These are phyloP conservation scores for Trichosporon ovoides DNA, from an alignment of 1,284 basidiomycete species.

Conservation along the genomic window DNA sequence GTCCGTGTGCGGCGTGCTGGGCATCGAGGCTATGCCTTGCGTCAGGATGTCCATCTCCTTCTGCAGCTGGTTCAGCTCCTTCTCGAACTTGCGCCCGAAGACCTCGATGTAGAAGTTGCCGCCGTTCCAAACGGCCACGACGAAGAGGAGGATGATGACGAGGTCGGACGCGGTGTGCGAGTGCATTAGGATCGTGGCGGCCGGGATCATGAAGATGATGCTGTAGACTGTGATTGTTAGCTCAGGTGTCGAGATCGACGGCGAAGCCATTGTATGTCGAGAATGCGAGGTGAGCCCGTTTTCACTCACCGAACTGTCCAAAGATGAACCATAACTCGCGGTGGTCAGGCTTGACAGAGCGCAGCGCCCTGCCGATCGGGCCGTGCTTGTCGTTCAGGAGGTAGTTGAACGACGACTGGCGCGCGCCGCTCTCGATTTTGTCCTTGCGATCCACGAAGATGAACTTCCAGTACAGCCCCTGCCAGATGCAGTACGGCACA, in stretches of 20 bases:
- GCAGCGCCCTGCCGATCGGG: constrained; percentile 65
- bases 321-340: constrained; percentile 72
- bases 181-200: constrained; percentile 66
- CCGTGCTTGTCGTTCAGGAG: constrained; percentile 80
- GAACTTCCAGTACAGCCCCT: constrained; percentile 89
- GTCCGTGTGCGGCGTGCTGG: constrained; percentile 13
- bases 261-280: too few species aligned
- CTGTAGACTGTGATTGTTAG: constrained; percentile 64
- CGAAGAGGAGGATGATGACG: constrained; percentile 72
- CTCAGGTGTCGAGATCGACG: too few species aligned
- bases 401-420: constrained; percentile 77
- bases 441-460: constrained; percentile 73
- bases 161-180: constrained; percentile 66
- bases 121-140: constrained; percentile 62
- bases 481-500: constrained; percentile 67
- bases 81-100: constrained; percentile 91
- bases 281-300: too few species aligned
- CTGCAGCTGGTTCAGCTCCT: constrained; percentile 76
- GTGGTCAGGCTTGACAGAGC: constrained; percentile 57
- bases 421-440: constrained; percentile 79
- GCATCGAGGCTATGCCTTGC: constrained; percentile 20
- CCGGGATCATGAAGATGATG: constrained; percentile 77
- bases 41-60: constrained; percentile 58
- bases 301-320: constrained; percentile 69
- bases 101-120: constrained; percentile 76